Evolutionary conservation across 1,284 basidiomycete genomes (phyloP).

Genomic region (Leccinum solheimii): DNA sequence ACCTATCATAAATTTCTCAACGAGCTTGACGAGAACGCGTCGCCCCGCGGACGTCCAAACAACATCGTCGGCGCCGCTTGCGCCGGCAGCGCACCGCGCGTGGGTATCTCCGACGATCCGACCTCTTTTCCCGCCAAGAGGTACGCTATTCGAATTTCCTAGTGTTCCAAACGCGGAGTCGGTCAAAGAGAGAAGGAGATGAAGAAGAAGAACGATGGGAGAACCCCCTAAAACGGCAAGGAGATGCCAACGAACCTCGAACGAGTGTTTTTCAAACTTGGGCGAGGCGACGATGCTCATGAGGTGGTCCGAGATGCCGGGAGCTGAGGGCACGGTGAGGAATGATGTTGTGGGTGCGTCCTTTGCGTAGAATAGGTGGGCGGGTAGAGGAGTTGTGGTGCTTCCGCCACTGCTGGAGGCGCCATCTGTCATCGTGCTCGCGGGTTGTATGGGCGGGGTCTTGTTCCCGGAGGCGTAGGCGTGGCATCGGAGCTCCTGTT

Average conservation of each 20-base stretch:
- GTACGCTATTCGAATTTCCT: constrained; percentile 38
- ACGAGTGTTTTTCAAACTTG: constrained; percentile 35
- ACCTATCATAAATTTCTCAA: constrained; percentile 17
- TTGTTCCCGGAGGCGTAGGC: constrained; percentile 33
- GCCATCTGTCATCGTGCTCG: constrained; percentile 5
- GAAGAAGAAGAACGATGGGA: background rate
- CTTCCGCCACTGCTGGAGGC: background rate
- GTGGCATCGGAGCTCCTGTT: constrained; percentile 34
- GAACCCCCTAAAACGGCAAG: background rate
- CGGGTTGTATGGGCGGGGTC: constrained; percentile 6
- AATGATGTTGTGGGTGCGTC: constrained; percentile 27
- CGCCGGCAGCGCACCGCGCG: constrained; percentile 30
- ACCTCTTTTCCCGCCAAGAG: constrained; percentile 33
- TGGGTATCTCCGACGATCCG: constrained; percentile 35
- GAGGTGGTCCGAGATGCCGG: constrained; percentile 28
- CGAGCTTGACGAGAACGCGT: constrained; percentile 32
- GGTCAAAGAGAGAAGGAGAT: background rate
- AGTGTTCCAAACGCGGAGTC: background rate
- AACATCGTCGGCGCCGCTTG: constrained; percentile 26
- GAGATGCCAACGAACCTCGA: constrained; percentile 26
- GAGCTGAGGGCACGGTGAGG: constrained; percentile 8
- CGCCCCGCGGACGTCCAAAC: constrained; percentile 35
- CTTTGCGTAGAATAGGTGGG: constrained; percentile 23
- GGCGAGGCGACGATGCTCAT: constrained; percentile 32
- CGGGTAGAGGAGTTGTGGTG: background rate